These are phyloP conservation scores for Candida mesenterica DNA, from an alignment of 1,139 yeast species.

Conservation along the genomic window DNA sequence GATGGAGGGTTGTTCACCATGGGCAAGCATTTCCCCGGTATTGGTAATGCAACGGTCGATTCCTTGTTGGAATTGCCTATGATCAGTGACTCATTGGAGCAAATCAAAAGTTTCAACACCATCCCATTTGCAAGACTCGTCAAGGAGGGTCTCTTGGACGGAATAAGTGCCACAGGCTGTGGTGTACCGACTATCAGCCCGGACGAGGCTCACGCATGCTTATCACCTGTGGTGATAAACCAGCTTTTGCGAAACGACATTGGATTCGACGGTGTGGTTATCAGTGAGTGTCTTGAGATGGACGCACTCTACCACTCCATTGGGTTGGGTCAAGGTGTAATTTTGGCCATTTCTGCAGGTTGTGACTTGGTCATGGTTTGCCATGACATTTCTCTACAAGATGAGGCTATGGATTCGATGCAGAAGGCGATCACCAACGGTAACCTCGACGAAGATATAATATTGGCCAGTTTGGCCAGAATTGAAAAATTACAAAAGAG, in stretches of 20 bases:
- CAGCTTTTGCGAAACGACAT: slow-evolving; percentile 53
- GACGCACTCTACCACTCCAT: slow-evolving; percentile 62
- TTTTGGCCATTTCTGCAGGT: slow-evolving; percentile 61
- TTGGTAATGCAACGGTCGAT: slow-evolving; percentile 62
- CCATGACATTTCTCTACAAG: slow-evolving; percentile 54
- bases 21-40: slow-evolving; percentile 69
- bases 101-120: slow-evolving; percentile 49
- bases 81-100: slow-evolving; percentile 56
- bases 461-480: slow-evolving; percentile 42
- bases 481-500: slow-evolving; percentile 44
- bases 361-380: slow-evolving; percentile 68
- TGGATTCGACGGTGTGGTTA: slow-evolving; percentile 58
- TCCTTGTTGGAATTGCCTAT: slow-evolving; percentile 57
- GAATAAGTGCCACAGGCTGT: slow-evolving; percentile 65
- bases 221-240: slow-evolving; percentile 56
- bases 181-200: slow-evolving; percentile 65
- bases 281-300: slow-evolving; percentile 65
- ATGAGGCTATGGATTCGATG: slow-evolving; percentile 58
- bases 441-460: slow-evolving; percentile 47
- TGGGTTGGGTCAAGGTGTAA: slow-evolving; percentile 67
- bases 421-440: slow-evolving; percentile 54
- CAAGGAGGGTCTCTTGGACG: slow-evolving; percentile 50
- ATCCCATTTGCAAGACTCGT: slow-evolving; percentile 55
- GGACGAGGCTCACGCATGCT: slow-evolving; percentile 63
- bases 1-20: slow-evolving; percentile 58